These are phyloP conservation scores for Metroxylon sagu DNA, from an alignment of 176 grass and related monocot genomes.

Conservation along the genomic window DNA sequence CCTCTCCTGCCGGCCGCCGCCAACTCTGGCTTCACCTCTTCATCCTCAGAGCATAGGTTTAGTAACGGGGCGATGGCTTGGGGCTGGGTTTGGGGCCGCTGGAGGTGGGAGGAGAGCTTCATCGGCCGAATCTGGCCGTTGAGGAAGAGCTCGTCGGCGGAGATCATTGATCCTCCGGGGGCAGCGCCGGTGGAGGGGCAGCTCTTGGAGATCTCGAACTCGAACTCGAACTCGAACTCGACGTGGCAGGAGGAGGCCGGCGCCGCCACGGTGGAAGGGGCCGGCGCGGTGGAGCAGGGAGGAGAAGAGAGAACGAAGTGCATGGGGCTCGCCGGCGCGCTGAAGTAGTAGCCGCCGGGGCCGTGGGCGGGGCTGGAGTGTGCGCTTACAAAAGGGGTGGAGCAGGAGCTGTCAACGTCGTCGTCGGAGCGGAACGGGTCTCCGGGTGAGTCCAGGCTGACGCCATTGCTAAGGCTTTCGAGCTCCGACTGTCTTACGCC, in stretches of 20 bases:
- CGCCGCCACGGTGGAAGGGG: no score
- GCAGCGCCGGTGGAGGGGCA: neutral
- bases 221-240: no score
- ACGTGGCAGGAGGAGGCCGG: no score
- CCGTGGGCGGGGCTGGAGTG: slow-evolving; percentile 1
- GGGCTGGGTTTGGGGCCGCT: neutral
- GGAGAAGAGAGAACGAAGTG: slow-evolving; percentile 34
- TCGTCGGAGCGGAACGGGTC: no score
- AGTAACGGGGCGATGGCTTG: neutral
- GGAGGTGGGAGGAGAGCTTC: slow-evolving; percentile 7
- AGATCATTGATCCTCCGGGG: slow-evolving; percentile 19
- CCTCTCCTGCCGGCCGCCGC: neutral
- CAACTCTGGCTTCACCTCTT: neutral
- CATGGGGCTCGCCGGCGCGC: slow-evolving; percentile 28
- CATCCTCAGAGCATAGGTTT: neutral
- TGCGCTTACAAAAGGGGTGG: neutral
- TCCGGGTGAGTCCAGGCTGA: no score
- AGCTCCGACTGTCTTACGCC: no score
- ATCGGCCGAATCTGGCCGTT: slow-evolving; percentile 27
- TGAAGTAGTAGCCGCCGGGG: slow-evolving; percentile 28
- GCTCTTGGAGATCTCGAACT: no score
- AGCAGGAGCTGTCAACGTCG: neutral
- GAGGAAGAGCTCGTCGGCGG: slow-evolving; percentile 33
- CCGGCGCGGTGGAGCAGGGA: neutral
- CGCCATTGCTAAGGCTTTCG: no score